phyloP scores from a whole-genome alignment of 2,329 filamentous ascomycete genomes.

The Ophiosphaerella narmari region DNA sequence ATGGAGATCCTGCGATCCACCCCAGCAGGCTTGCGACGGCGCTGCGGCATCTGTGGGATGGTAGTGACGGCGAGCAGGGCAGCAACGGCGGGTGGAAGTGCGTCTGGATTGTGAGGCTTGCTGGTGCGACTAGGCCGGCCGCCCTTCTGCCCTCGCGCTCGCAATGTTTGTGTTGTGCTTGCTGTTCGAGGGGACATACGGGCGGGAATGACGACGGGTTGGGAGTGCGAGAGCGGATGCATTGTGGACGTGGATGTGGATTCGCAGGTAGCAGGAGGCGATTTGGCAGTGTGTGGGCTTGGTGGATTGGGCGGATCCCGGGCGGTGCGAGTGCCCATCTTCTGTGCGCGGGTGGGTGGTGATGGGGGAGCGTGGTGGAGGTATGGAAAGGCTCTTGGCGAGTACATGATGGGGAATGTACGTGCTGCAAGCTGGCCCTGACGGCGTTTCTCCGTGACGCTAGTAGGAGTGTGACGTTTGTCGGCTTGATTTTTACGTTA shows the following conservation, averaged over 20 bases:
- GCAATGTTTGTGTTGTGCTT: conserved; percentile 38
- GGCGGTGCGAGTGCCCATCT: conserved; percentile 37
- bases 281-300: conserved; percentile 17
- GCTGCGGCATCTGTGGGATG: conserved; percentile 58
- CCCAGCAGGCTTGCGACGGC: conserved; percentile 47
- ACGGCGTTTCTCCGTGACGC: conserved; percentile 35
- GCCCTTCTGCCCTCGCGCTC: conserved; percentile 37
- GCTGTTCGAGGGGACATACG: conserved; percentile 37
- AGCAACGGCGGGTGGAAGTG: conserved; percentile 60
- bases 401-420: conserved; percentile 45
- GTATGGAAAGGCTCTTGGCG: conserved; percentile 53
- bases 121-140: conserved; percentile 29
- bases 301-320: conserved; percentile 22
- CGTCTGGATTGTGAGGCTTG: conserved; percentile 48
- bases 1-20: conserved; percentile 56
- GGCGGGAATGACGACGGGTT: conserved; percentile 50
- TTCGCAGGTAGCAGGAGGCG: conserved; percentile 9
- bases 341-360: conserved; percentile 32
- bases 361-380: conserved; percentile 43
- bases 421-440: conserved; percentile 21
- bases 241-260: conserved; percentile 18
- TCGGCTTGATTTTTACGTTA: conserved; percentile 42
- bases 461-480: conserved; percentile 35
- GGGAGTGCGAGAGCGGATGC: conserved; percentile 41
- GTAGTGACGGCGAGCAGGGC: conserved; percentile 63